Conservation (phyloP, 345 rosid species). For the Arabidopsis thaliana region TAIR10.1 NC_003075.7:11491501-11492000, state of each 20-base stretch:
- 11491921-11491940: constrained; percentile 5
- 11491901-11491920: constrained; percentile 70
- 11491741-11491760: constrained; percentile 63
- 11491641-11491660: constrained; percentile 65
- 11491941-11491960: constrained; percentile 27
- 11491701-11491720: constrained; percentile 71
- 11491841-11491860: constrained; percentile 89
- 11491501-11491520: constrained; percentile 34
- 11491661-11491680: constrained; percentile 49
- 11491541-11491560: constrained; percentile 47
- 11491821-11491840: constrained; percentile 87
- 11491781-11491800: constrained; percentile 78
- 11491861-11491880: constrained; percentile 97
- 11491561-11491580: constrained; percentile 40
- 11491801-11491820: constrained; percentile 96
- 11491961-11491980: constrained; percentile 34
- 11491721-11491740: constrained; percentile 73
- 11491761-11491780: constrained; percentile 80
- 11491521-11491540: constrained; percentile 42
- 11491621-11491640: constrained; percentile 62
- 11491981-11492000: constrained; percentile 26
- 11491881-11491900: constrained; percentile 94
- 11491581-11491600: constrained; percentile 53
- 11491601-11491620: constrained; percentile 49
- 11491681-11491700: constrained; percentile 65